These are phyloP conservation scores for Pisolithus thermaeus DNA, from an alignment of 1,284 basidiomycete species.

Conservation along the genomic window DNA sequence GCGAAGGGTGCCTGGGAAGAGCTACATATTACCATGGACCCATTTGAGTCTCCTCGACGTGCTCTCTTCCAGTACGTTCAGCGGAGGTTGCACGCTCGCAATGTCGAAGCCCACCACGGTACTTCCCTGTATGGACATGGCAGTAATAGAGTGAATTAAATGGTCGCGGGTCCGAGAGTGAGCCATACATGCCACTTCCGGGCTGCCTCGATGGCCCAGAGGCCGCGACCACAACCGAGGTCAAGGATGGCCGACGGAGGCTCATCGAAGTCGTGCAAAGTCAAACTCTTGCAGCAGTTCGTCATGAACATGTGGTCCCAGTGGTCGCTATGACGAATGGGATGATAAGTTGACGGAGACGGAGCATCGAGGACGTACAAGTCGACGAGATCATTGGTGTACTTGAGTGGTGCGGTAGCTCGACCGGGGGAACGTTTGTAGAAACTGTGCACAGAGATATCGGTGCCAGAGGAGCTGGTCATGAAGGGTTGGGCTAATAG, in stretches of 20 bases:
- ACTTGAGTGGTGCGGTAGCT: constrained; percentile 49
- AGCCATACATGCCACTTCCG: constrained; percentile 51
- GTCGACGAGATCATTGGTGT: constrained; percentile 42
- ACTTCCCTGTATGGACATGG: constrained; percentile 37
- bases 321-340: constrained; percentile 43
- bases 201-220: constrained; percentile 66
- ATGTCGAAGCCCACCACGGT: constrained; percentile 58
- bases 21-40: constrained; percentile 64
- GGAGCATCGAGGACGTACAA: constrained; percentile 38
- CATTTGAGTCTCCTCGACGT: constrained; percentile 51
- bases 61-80: constrained; percentile 32
- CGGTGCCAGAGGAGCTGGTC: constrained; percentile 34
- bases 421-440: constrained; percentile 41
- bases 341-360: background rate
- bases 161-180: constrained; percentile 4
- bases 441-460: constrained; percentile 36
- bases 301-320: constrained; percentile 63
- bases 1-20: background rate
- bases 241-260: constrained; percentile 57
- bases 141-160: background rate
- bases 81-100: constrained; percentile 49
- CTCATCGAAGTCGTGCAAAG: constrained; percentile 46
- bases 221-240: constrained; percentile 77
- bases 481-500: constrained; percentile 15
- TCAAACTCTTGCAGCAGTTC: constrained; percentile 41